A percentile compares a stretch with the other conserved stretches of the same genome.
Evolutionary conservation across 1,284 basidiomycete species (phyloP).

Genomic region (Moesziomyces globuligerus): DNA sequence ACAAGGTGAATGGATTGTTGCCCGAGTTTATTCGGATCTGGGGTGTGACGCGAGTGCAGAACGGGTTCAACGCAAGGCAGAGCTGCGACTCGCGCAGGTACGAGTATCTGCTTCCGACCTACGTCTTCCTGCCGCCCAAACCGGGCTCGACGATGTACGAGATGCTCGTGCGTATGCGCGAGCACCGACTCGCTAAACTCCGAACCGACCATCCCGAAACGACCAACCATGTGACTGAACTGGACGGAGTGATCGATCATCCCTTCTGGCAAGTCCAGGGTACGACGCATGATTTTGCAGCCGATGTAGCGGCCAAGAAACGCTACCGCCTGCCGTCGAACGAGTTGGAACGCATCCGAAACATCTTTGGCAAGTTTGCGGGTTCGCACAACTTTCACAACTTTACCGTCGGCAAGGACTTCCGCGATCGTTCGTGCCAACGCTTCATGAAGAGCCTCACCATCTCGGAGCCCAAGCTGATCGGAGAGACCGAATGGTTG

Average conservation of each 20-base stretch:
- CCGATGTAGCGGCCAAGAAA: constrained; percentile 60
- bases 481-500: constrained; percentile 94
- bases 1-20: constrained; percentile 84
- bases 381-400: constrained; percentile 85
- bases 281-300: constrained; percentile 32
- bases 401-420: constrained; percentile 89
- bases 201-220: constrained; percentile 24
- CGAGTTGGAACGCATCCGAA: constrained; percentile 49
- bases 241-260: constrained; percentile 50
- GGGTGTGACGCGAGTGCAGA: constrained; percentile 87
- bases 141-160: constrained; percentile 70
- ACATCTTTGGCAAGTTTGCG: constrained; percentile 47
- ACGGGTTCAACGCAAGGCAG: constrained; percentile 88
- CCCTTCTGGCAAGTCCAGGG: constrained; percentile 62
- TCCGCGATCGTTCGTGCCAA: constrained; percentile 81
- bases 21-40: constrained; percentile 92
- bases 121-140: constrained; percentile 90
- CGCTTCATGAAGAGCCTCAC: constrained; percentile 71
- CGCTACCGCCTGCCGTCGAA: constrained; percentile 47
- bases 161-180: constrained; percentile 49
- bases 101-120: constrained; percentile 95
- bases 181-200: constrained; percentile 12
- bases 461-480: constrained; percentile 71
- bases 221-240: constrained; percentile 16
- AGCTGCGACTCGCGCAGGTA: constrained; percentile 85